A percentile compares a stretch with the other conserved stretches of the same genome.
These are phyloP conservation scores for Fraxinus sp. DNA, from an alignment of 305 asterid genomes.

Conservation along the genomic window DNA sequence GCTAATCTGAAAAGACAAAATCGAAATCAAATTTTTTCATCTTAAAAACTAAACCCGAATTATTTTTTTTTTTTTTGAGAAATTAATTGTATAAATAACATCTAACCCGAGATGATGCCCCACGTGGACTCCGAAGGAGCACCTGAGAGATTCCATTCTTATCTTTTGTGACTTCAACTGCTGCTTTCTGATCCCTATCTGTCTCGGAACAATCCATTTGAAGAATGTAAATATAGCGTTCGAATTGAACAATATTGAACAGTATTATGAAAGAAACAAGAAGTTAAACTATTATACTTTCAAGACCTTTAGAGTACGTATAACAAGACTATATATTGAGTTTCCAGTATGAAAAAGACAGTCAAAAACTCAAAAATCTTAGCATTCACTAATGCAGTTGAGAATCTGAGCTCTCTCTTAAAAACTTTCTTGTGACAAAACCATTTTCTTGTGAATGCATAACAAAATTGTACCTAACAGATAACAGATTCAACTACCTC, in stretches of 20 bases:
- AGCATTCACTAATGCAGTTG: conserved; percentile 44
- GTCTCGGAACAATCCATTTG: conserved; percentile 61
- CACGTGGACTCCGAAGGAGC: conserved; percentile 61
- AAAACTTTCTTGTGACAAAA: conserved; percentile 54
- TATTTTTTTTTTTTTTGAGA: background rate
- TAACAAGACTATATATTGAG: conserved; percentile 18
- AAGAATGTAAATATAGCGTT: conserved; percentile 25
- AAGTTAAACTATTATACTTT: background rate
- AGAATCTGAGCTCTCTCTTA: conserved; percentile 22
- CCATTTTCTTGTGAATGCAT: conserved; percentile 53
- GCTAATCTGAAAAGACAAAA: conserved; percentile 53
- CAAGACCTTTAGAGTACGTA: background rate
- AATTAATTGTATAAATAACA: conserved; percentile 15
- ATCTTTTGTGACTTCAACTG: conserved; percentile 55
- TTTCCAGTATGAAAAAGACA: background rate
- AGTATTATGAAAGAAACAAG: background rate
- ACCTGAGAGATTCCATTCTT: conserved; percentile 58
- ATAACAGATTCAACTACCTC: conserved; percentile 28
- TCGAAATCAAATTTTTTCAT: conserved; percentile 3
- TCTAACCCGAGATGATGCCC: conserved; percentile 71
- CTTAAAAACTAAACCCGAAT: background rate
- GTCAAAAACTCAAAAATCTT: conserved; percentile 2
- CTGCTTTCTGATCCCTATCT: conserved; percentile 37
- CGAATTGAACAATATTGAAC: background rate
- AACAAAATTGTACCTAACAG: conserved; percentile 52